A percentile compares a stretch with the other conserved stretches of the same genome.
phyloP scores from a whole-genome alignment of 2,329 filamentous ascomycete species.

The Sclerotinia sclerotiorum region DNA sequence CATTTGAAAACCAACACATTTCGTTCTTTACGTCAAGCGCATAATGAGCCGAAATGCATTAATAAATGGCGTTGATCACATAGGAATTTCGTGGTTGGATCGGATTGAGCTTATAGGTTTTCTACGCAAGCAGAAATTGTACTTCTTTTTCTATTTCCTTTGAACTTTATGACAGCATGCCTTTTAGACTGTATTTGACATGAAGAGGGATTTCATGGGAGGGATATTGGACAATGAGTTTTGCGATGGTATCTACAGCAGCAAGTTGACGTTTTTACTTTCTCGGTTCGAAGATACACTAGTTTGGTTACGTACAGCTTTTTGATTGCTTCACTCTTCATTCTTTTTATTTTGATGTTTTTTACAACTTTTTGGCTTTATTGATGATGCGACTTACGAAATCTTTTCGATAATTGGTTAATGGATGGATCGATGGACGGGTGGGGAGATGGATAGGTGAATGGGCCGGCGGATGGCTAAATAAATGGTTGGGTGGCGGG shows the following conservation, averaged over 20 bases:
- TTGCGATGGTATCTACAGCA: constrained; percentile 5
- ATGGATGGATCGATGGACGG: background rate
- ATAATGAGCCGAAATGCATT: constrained; percentile 2
- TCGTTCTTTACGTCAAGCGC: background rate
- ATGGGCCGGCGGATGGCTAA: too few species aligned
- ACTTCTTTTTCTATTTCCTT: background rate
- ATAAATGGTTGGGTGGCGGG: too few species aligned
- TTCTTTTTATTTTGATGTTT: background rate
- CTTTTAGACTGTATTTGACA: constrained; percentile 19
- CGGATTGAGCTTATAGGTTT: background rate
- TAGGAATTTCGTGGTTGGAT: background rate
- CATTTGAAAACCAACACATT: constrained; percentile 1
- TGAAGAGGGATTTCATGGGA: constrained; percentile 11
- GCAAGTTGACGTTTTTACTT: background rate
- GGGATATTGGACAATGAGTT: constrained; percentile 7
- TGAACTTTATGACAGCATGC: background rate
- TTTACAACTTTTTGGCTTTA: too few species aligned
- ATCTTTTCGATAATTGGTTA: background rate
- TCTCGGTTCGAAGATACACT: background rate
- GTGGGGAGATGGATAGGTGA: background rate
- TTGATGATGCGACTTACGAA: background rate
- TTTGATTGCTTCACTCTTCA: background rate
- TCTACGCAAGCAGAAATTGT: background rate
- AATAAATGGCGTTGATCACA: constrained; percentile 10
- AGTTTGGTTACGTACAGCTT: constrained; percentile 2